Conservation (phyloP, 805 yeast species). For the Tetrapisispora arboricola region DNA sequence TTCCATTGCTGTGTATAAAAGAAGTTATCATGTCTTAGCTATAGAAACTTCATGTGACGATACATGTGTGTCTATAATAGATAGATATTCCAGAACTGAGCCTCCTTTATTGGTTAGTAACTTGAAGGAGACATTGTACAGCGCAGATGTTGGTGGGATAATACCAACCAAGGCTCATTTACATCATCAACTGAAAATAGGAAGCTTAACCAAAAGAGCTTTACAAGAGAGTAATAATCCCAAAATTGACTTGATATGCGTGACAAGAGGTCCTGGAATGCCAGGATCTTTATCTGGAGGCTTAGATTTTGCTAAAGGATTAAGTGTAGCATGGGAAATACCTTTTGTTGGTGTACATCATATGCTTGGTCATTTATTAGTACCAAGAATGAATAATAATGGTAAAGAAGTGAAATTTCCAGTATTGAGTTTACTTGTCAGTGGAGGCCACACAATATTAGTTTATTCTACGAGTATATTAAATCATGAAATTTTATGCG, state of each 20-base stretch:
- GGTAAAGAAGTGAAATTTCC: constrained; percentile 43
- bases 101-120: constrained; percentile 38
- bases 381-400: constrained; percentile 46
- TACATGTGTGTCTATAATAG: constrained; percentile 74
- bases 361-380: constrained; percentile 84
- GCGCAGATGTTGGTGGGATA: constrained; percentile 66
- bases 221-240: constrained; percentile 17
- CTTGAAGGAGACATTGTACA: constrained; percentile 54
- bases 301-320: constrained; percentile 74
- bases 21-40: constrained; percentile 57
- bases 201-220: constrained; percentile 39
- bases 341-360: constrained; percentile 91
- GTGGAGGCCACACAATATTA: constrained; percentile 93
- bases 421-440: constrained; percentile 64
- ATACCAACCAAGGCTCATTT: constrained; percentile 75
- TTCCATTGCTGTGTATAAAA: not conserved
- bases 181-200: constrained; percentile 60
- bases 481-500: constrained; percentile 62
- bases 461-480: constrained; percentile 52
- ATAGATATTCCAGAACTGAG: constrained; percentile 28
- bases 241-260: constrained; percentile 58
- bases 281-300: constrained; percentile 79
- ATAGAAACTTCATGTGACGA: constrained; percentile 95
- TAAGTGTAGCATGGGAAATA: constrained; percentile 62
- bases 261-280: constrained; percentile 97